Base-by-base conservation (phyloP, 768 basidiomycete genomes). In the Phaeotremella skinneri region DNA sequence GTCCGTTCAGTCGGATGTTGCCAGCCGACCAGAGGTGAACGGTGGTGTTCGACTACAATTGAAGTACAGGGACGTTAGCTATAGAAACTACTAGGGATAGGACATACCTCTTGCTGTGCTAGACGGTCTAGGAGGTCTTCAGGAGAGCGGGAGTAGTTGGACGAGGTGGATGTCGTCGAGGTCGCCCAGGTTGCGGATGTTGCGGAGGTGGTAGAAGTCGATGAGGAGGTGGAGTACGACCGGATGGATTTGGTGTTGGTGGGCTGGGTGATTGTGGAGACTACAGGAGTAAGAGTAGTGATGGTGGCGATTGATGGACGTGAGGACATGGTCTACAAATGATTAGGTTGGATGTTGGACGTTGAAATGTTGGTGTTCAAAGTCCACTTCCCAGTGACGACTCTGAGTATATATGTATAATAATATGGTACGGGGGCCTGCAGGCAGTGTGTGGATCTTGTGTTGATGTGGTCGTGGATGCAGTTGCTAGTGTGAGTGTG, bases 21-120 rank as follows among this genome's bases (percentile, higher is more conserved):
- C 72, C 72, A 9, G 62, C 72, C 14, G 72, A 70, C 72, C 72
- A 74, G 27, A 74, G 63, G 48, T 71, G 67, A 47, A 73, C 58
- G 17, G 56, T 61, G 14, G 66, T 27, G 48, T 65, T 21, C 17
- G 69, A 25, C 69, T 70, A 7, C 14, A 32, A 6, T 16, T 31
- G 14, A 6, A 42, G 62, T 26, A 59, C 53, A 25, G 16, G 14
- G 2, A 5, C 25, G 34, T n/a, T 16, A 27, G n/a, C 17, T 55
- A 49, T 32, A 49, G 20, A 11, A 16, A 26, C 20, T 26, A 34
- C 39, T 6, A 27, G n/a, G 20, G 25, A 29, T 3, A 37, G 26
- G 11, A 68, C 72, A 60, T 34, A 73, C 72, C n/a, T 51, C 50
- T 37, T 68, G 66, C 16, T 41, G 42, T 4, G 55, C 66, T n/a